A percentile compares a stretch with the other conserved stretches of the same genome.
Conservation (phyloP, 495 filamentous ascomycete species). For the Hypoxylon intermedium region DNA sequence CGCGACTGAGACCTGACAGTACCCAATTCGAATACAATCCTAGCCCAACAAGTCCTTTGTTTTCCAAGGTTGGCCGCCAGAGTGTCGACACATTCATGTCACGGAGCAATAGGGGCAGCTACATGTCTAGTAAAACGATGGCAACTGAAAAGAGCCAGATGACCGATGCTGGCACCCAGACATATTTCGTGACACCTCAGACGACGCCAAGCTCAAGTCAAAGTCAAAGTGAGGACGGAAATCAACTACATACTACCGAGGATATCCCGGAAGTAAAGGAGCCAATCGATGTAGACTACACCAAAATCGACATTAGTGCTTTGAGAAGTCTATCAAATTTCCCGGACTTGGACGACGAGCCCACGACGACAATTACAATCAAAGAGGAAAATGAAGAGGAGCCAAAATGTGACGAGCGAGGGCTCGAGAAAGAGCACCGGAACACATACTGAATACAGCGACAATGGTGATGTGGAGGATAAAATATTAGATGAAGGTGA, state of each 20-base stretch:
- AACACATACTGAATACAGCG: slow-evolving; percentile 1
- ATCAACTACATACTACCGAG: slow-evolving; percentile 43
- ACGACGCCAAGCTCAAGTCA: slow-evolving; percentile 54
- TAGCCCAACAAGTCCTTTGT: slow-evolving; percentile 78
- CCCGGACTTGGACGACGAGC: slow-evolving; percentile 35
- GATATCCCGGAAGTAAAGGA: slow-evolving; percentile 49
- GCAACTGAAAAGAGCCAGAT: slow-evolving; percentile 69
- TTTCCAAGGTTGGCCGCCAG: slow-evolving; percentile 67
- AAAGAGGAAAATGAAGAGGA: slow-evolving; percentile 34
- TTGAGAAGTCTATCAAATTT: slow-evolving; percentile 46
- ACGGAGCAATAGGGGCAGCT: slow-evolving; percentile 71
- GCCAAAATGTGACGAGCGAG: slow-evolving; percentile 7
- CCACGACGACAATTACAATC: slow-evolving; percentile 25
- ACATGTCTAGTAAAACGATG: slow-evolving; percentile 61
- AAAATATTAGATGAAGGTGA: slow-evolving; percentile 27
- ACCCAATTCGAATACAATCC: slow-evolving; percentile 83
- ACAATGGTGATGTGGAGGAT: slow-evolving; percentile 22
- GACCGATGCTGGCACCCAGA: slow-evolving; percentile 62
- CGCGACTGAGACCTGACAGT: slow-evolving; percentile 68
- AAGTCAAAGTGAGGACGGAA: slow-evolving; percentile 55
- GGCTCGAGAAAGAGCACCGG: slow-evolving; percentile 6
- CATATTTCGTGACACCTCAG: slow-evolving; percentile 58
- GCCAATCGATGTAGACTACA: slow-evolving; percentile 61
- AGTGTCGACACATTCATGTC: slow-evolving; percentile 68
- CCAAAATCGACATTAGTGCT: slow-evolving; percentile 58